These are phyloP conservation scores for Pseudopithomyces chartarum DNA, from an alignment of 2,329 filamentous ascomycete species.

Conservation along the genomic window DNA sequence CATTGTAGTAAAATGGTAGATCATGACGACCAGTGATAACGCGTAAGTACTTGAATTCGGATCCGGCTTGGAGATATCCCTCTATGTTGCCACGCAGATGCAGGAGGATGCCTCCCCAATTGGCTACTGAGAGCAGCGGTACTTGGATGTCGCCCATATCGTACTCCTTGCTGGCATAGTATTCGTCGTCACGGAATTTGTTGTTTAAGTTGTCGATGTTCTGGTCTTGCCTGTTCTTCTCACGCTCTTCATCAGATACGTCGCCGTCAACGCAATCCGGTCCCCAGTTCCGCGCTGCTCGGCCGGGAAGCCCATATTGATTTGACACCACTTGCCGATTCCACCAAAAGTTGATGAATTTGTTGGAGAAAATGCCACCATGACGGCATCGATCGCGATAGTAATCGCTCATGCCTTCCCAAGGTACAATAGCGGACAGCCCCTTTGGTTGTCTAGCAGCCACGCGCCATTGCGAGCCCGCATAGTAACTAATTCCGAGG, in stretches of 20 bases:
- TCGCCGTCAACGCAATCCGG: constrained; percentile 64
- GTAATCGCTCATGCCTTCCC: constrained; percentile 63
- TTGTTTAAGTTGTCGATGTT: constrained; percentile 46
- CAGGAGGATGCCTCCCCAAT: constrained; percentile 73
- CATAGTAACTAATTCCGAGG: constrained; percentile 59
- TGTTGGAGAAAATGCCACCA: constrained; percentile 45
- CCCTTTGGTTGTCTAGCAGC: constrained; percentile 58
- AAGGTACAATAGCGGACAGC: constrained; percentile 57
- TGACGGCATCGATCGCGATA: constrained; percentile 54
- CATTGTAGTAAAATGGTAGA: constrained; percentile 72
- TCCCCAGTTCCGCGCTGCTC: constrained; percentile 59
- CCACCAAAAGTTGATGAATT: constrained; percentile 64
- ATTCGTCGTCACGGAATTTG: constrained; percentile 65
- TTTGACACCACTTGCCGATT: constrained; percentile 68
- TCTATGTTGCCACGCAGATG: constrained; percentile 72
- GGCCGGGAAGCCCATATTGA: constrained; percentile 66
- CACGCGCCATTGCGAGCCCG: constrained; percentile 60
- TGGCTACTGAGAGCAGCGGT: constrained; percentile 68
- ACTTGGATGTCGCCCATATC: constrained; percentile 69
- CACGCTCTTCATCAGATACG: constrained; percentile 58
- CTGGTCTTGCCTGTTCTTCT: constrained; percentile 51
- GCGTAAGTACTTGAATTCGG: constrained; percentile 69
- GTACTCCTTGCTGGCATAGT: constrained; percentile 70
- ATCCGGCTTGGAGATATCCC: constrained; percentile 67
- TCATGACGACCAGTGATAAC: constrained; percentile 74